phyloP scores from a whole-genome alignment of 148 eudicot species.

The Persicaria tinctoria region DNA sequence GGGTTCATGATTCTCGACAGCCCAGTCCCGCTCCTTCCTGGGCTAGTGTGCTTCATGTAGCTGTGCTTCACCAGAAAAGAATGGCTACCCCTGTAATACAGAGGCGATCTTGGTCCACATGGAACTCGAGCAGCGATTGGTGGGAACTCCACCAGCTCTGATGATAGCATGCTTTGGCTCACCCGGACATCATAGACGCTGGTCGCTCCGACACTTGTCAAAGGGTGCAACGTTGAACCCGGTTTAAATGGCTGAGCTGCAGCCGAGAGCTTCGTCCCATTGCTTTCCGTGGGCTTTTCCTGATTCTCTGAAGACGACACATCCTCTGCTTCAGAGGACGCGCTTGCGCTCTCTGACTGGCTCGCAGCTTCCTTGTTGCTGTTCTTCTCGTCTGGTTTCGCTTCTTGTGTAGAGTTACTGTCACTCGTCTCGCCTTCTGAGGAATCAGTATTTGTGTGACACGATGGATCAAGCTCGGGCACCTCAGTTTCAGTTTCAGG shows the following conservation, averaged over 20 bases:
- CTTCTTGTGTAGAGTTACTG: not conserved
- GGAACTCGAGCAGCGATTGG: constrained; percentile 82
- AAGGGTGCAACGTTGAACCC: constrained; percentile 34
- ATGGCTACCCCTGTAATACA: constrained; percentile 52
- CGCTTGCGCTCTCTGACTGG: constrained; percentile 1
- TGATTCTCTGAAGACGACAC: constrained; percentile 17
- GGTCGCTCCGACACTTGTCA: constrained; percentile 23
- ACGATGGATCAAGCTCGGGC: not conserved
- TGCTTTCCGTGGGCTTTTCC: constrained; percentile 53
- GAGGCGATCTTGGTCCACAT: constrained; percentile 84
- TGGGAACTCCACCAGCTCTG: constrained; percentile 73
- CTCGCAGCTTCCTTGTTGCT: not conserved
- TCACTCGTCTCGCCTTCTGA: constrained; percentile 22
- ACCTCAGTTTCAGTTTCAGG: not conserved
- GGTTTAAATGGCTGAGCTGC: constrained; percentile 82
- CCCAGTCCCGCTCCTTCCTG: constrained; percentile 20
- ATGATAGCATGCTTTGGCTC: constrained; percentile 57
- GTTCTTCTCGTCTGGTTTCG: not conserved
- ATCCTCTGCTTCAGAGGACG: constrained; percentile 20
- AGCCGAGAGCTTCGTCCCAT: constrained; percentile 92
- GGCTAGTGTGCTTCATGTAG: constrained; percentile 28
- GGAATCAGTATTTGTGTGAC: constrained; percentile 24
- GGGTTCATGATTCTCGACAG: constrained; percentile 71
- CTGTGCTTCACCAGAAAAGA: constrained; percentile 44
- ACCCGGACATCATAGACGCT: constrained; percentile 58